Evolutionary conservation across 73 alveolate species (phyloP).

Genomic region (Loxodes magnus): DNA sequence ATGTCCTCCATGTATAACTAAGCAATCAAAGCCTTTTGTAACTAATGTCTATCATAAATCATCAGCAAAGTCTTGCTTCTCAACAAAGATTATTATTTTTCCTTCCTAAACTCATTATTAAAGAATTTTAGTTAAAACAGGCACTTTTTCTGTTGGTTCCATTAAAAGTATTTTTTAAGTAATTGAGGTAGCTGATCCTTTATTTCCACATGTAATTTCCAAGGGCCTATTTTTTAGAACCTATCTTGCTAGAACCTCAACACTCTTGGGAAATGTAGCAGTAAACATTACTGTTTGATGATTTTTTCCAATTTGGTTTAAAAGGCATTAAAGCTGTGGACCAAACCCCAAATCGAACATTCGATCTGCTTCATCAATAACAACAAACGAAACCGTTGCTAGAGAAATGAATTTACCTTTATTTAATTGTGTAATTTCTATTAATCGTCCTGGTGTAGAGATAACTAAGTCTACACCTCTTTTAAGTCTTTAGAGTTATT

Average conservation of each 20-base stretch:
- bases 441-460: constrained; percentile 98
- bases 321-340: constrained; percentile 84
- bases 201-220: constrained; percentile 37
- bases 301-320: constrained; percentile 79
- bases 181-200: no score
- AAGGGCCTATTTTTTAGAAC: constrained; percentile 42
- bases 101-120: constrained; percentile 77
- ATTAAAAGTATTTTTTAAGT: no score
- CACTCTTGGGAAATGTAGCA: constrained; percentile 95
- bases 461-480: constrained; percentile 95
- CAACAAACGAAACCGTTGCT: constrained; percentile 89
- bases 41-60: constrained; percentile 80
- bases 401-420: constrained; percentile 93
- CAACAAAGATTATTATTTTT: constrained; percentile 88
- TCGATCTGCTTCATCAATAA: constrained; percentile 98
- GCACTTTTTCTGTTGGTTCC: constrained; percentile 73
- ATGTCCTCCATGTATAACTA: constrained; percentile 91
- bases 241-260: constrained; percentile 86
- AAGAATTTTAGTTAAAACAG: constrained; percentile 71
- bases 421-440: constrained; percentile 83
- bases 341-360: constrained; percentile 99
- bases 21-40: constrained; percentile 69
- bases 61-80: constrained; percentile 85
- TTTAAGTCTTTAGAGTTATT: constrained; percentile 80
- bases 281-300: constrained; percentile 91